Conservation (phyloP, 2,329 filamentous ascomycete species). For the Colletotrichum spaethianum region DNA sequence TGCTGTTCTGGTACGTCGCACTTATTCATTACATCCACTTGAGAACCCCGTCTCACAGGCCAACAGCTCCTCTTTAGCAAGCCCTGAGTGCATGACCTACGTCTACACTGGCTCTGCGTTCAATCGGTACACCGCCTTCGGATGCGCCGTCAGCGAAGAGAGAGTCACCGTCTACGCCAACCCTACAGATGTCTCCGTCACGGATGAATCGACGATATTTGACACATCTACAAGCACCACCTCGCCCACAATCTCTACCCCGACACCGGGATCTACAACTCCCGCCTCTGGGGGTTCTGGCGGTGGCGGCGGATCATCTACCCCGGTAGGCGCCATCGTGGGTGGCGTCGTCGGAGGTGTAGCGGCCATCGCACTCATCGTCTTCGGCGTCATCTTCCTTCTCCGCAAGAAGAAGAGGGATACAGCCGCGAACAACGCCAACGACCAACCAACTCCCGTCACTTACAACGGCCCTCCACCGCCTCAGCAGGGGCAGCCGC, state of each 20-base stretch:
- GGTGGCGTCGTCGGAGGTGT: conserved; percentile 57
- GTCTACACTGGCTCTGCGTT: conserved; percentile 44
- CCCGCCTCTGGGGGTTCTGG: conserved; percentile 53
- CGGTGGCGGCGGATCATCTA: conserved; percentile 50
- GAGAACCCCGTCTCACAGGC: background rate
- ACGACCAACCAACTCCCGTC: conserved; percentile 11
- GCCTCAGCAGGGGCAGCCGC: conserved; percentile 28
- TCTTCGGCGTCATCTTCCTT: conserved; percentile 48
- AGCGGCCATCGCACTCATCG: conserved; percentile 47
- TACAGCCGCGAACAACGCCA: conserved; percentile 5
- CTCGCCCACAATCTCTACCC: background rate
- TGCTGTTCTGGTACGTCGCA: conserved; percentile 50
- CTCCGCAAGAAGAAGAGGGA: conserved; percentile 46
- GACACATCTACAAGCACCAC: conserved; percentile 1
- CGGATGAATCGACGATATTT: conserved; percentile 1
- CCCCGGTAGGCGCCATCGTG: conserved; percentile 54
- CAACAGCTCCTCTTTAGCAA: conserved; percentile 43
- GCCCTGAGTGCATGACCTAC: conserved; percentile 50
- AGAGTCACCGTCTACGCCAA: conserved; percentile 45
- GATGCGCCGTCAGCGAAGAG: conserved; percentile 46
- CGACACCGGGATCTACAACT: conserved; percentile 12
- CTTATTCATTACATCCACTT: background rate
- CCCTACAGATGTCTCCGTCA: conserved; percentile 32
- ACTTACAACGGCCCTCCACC: conserved; percentile 22
- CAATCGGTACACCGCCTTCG: conserved; percentile 49